phyloP scores from a whole-genome alignment of 139 green algal species.

The Micromonas commoda region DNA sequence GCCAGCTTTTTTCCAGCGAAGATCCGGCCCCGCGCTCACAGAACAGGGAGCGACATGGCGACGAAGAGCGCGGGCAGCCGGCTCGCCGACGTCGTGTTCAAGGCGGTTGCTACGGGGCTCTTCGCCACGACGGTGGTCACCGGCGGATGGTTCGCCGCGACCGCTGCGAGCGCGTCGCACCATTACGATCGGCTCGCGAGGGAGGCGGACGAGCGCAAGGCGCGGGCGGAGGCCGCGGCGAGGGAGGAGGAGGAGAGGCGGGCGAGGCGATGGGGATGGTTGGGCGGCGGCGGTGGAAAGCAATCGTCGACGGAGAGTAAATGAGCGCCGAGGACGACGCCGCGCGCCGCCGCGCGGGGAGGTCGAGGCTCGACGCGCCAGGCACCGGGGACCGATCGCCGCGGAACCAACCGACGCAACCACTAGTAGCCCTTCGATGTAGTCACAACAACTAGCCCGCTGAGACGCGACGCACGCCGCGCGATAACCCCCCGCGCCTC shows the following conservation, averaged over 20 bases:
- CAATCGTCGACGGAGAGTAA: no score
- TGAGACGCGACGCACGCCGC: no score
- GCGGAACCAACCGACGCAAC: no score
- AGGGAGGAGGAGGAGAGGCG: not conserved
- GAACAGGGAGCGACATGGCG: no score
- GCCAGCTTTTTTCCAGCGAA: no score
- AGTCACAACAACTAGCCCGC: no score
- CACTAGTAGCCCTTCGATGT: no score
- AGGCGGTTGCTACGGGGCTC: not conserved
- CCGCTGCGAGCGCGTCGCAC: not conserved
- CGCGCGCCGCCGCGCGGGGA: no score
- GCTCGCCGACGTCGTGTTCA: conserved; percentile 7
- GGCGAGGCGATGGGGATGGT: not conserved
- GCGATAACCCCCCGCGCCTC: not conserved
- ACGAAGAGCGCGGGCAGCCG: not conserved
- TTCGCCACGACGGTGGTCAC: conserved; percentile 7
- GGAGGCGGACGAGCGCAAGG: not conserved
- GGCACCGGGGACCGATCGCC: no score
- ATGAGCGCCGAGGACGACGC: not conserved
- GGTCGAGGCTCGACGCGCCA: no score
- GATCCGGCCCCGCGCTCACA: no score
- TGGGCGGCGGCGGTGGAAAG: no score
- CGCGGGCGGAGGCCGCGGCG: not conserved
- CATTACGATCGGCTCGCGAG: not conserved
- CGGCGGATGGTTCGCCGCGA: not conserved